A percentile compares a stretch with the other conserved stretches of the same genome.
phyloP scores from a whole-genome alignment of 176 grass and related monocot species.

The Coix lacrymajobi region DNA sequence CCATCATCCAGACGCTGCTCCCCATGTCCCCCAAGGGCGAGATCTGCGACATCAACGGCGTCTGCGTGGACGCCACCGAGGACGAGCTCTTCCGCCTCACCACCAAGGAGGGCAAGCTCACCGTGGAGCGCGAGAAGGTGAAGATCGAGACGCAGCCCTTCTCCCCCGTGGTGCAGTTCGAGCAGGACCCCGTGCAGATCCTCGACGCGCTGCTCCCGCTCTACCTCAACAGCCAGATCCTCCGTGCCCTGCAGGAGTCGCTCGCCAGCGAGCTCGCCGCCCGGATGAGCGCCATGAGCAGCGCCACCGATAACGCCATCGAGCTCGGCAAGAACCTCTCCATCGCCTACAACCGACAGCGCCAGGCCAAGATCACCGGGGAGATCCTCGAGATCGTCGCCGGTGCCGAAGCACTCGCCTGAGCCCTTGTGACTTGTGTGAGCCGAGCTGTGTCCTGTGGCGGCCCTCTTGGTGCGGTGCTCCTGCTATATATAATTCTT shows the following conservation, averaged over 20 bases:
- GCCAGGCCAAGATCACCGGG: slow-evolving; percentile 88
- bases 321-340: slow-evolving; percentile 57
- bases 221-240: slow-evolving; percentile 92
- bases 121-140: slow-evolving; percentile 78
- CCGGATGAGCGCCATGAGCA: slow-evolving; percentile 90
- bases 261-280: slow-evolving; percentile 82
- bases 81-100: slow-evolving; percentile 91
- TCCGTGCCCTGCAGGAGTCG: slow-evolving; percentile 78
- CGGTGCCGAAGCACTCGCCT: slow-evolving; percentile 48
- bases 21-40: slow-evolving; percentile 89
- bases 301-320: slow-evolving; percentile 66
- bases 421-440: background rate
- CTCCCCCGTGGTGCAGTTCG: slow-evolving; percentile 80
- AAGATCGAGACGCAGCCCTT: slow-evolving; percentile 53
- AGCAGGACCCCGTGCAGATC: slow-evolving; percentile 93
- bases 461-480: background rate
- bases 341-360: slow-evolving; percentile 58
- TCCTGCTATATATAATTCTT: slow-evolving; percentile 39
- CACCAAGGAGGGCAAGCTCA: slow-evolving; percentile 83
- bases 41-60: slow-evolving; percentile 78
- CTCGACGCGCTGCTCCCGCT: slow-evolving; percentile 82
- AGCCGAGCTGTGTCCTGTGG: background rate
- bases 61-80: slow-evolving; percentile 71
- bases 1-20: slow-evolving; percentile 82
- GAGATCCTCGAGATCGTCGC: slow-evolving; percentile 87